These are phyloP conservation scores for Paraphoma sp. DNA, from an alignment of 2,329 filamentous ascomycete species.

Conservation along the genomic window DNA sequence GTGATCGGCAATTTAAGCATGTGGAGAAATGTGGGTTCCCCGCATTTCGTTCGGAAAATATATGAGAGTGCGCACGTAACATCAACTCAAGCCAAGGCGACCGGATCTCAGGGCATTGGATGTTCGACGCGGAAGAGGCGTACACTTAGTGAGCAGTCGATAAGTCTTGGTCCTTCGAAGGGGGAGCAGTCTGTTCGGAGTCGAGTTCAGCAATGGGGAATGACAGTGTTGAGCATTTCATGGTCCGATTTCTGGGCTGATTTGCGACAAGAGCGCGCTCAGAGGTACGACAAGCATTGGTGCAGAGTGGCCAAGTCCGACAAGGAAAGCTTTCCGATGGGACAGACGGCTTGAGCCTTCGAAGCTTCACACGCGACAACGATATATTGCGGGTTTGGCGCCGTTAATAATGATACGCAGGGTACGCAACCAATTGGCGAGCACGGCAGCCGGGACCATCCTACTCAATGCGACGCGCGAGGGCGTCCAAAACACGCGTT, in stretches of 20 bases:
- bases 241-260: too few species aligned
- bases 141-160: too few species aligned
- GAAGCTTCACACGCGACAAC: neutral
- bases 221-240: too few species aligned
- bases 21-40: conserved; percentile 23
- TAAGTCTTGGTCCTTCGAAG: too few species aligned
- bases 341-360: neutral
- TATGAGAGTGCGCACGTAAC: conserved; percentile 1
- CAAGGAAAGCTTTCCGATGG: conserved; percentile 1
- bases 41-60: conserved; percentile 12
- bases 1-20: conserved; percentile 7
- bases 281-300: neutral
- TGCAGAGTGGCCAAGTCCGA: neutral
- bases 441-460: too few species aligned
- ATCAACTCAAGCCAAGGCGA: neutral
- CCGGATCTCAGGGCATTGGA: neutral
- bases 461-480: too few species aligned
- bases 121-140: neutral
- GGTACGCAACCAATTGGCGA: neutral
- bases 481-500: too few species aligned
- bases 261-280: too few species aligned
- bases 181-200: too few species aligned
- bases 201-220: too few species aligned
- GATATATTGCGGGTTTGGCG: neutral
- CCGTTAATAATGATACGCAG: neutral